A percentile compares a stretch with the other conserved stretches of the same genome.
phyloP scores from a whole-genome alignment of 805 yeast genomes.

The Candida schatavii region DNA sequence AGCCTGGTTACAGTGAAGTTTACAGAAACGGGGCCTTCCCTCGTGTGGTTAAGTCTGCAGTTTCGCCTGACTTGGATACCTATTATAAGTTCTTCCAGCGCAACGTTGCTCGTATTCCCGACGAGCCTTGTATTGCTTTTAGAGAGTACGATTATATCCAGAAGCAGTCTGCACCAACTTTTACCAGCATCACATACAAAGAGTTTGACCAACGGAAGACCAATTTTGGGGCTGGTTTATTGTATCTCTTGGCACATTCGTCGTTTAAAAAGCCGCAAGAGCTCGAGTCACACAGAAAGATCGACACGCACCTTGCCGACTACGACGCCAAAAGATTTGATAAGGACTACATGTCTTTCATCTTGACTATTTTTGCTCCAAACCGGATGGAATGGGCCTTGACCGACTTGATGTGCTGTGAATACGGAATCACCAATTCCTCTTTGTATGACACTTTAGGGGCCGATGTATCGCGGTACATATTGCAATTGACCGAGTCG shows the following conservation, averaged over 20 bases:
- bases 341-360: constrained; percentile 8
- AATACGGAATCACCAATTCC: constrained; percentile 17
- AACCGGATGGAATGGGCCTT: constrained; percentile 14
- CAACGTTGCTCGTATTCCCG: constrained; percentile 20
- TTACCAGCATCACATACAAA: constrained; percentile 42
- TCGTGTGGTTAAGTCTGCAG: constrained; percentile 18
- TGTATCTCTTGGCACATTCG: constrained; percentile 29
- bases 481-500: constrained; percentile 16
- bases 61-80: constrained; percentile 38
- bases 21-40: constrained; percentile 28
- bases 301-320: constrained; percentile 23
- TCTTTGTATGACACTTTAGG: constrained; percentile 22
- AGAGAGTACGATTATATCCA: constrained; percentile 34
- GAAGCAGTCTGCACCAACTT: constrained; percentile 29
- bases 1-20: constrained; percentile 25
- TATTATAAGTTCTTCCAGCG: constrained; percentile 30
- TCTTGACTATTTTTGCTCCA: constrained; percentile 18
- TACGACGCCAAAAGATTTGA: constrained; percentile 24
- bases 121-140: constrained; percentile 35
- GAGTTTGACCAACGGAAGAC: constrained; percentile 42
- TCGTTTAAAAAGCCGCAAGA: constrained; percentile 16
- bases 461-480: constrained; percentile 16
- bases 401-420: constrained; percentile 13
- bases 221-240: constrained; percentile 53
- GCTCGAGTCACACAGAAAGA: constrained; percentile 26